phyloP scores from a whole-genome alignment of 768 basidiomycete species.

The Boletus pseudopeckii region DNA sequence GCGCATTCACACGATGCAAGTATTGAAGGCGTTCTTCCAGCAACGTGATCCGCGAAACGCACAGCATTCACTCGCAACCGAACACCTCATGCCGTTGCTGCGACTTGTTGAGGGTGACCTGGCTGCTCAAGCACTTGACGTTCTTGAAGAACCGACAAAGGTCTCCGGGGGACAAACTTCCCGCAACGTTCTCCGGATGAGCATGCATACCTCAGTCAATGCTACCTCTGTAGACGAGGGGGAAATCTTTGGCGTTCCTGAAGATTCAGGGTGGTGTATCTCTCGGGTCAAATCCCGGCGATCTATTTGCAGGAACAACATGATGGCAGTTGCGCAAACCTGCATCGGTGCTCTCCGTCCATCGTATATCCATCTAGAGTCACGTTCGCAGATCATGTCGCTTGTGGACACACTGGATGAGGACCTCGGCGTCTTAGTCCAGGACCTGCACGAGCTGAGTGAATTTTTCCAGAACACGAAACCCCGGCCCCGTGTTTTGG shows the following conservation, averaged over 20 bases:
- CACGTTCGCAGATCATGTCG: conserved; percentile 39
- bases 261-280: conserved; percentile 85
- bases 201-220: conserved; percentile 61
- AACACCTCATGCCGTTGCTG: conserved; percentile 87
- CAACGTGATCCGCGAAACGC: conserved; percentile 76
- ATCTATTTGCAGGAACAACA: conserved; percentile 66
- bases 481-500: conserved; percentile 32
- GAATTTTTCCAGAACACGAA: conserved; percentile 62
- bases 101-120: conserved; percentile 86
- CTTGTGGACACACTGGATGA: conserved; percentile 44
- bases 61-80: conserved; percentile 73
- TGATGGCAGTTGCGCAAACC: conserved; percentile 83
- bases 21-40: conserved; percentile 85
- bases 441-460: conserved; percentile 72
- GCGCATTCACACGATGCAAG: conserved; percentile 77
- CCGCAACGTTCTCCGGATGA: conserved; percentile 88
- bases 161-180: conserved; percentile 76
- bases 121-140: conserved; percentile 81
- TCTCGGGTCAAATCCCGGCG: conserved; percentile 61
- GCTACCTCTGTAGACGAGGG: conserved; percentile 51
- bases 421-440: conserved; percentile 74
- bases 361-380: conserved; percentile 71
- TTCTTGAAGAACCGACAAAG: conserved; percentile 86
- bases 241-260: conserved; percentile 77
- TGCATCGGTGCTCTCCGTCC: conserved; percentile 69